Conservation (phyloP, 225 moss, liverwort and hornwort species). For the Pseudisothecium myosuroides region DNA sequence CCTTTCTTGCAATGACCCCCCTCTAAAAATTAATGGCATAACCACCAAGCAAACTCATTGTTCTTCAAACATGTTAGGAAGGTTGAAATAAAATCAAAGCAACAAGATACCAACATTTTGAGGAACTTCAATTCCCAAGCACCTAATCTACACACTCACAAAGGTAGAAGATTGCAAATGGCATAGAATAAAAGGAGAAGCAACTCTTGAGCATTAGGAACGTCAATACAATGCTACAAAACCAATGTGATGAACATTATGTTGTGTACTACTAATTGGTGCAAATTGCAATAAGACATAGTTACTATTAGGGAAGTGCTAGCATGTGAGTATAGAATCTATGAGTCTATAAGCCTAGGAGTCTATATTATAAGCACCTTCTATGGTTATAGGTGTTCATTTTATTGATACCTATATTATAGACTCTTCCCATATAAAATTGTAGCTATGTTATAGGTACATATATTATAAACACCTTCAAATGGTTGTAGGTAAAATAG, state of each 20-base stretch:
- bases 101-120: background rate
- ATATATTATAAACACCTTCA: too few species aligned
- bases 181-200: background rate
- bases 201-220: background rate
- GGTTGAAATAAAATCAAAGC: background rate
- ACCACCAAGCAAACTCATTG: background rate
- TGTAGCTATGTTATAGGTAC: too few species aligned
- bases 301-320: too few species aligned
- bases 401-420: too few species aligned
- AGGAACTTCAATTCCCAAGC: background rate
- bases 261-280: background rate
- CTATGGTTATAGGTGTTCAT: too few species aligned
- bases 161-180: background rate
- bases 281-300: background rate
- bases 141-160: background rate
- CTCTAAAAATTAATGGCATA: background rate
- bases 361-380: too few species aligned
- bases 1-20: too few species aligned
- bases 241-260: background rate
- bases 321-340: too few species aligned
- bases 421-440: too few species aligned
- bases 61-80: background rate
- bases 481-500: too few species aligned
- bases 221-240: background rate
- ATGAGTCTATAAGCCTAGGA: too few species aligned